These are phyloP conservation scores for Leavenworthia alabamica DNA, from an alignment of 345 rosid genomes.

Conservation along the genomic window DNA sequence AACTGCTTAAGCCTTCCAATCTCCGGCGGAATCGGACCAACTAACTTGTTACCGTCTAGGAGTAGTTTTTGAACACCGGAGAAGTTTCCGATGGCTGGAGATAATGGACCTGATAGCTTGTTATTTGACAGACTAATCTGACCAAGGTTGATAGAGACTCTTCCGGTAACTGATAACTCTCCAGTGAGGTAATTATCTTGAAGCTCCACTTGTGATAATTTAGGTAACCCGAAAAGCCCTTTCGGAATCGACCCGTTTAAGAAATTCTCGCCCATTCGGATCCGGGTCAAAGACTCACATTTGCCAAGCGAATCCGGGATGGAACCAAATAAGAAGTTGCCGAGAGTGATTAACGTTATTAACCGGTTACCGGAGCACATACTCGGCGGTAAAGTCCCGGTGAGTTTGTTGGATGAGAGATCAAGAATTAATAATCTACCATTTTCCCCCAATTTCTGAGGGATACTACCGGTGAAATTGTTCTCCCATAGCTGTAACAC, in stretches of 20 bases:
- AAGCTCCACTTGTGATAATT: conserved; percentile 61
- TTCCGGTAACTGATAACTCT: conserved; percentile 41
- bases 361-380: conserved; percentile 56
- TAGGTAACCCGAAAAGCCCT: conserved; percentile 62
- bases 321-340: conserved; percentile 65
- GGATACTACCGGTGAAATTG: conserved; percentile 69
- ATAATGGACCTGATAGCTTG: conserved; percentile 56
- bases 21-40: conserved; percentile 62
- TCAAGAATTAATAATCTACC: conserved; percentile 50
- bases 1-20: conserved; percentile 72
- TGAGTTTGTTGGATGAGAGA: conserved; percentile 72
- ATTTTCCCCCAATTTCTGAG: conserved; percentile 51
- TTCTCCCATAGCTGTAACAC: conserved; percentile 86
- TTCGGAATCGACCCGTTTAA: conserved; percentile 72
- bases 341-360: conserved; percentile 52
- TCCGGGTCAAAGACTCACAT: conserved; percentile 57
- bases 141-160: conserved; percentile 44
- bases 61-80: conserved; percentile 69
- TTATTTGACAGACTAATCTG: conserved; percentile 72
- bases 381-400: conserved; percentile 55
- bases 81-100: conserved; percentile 61
- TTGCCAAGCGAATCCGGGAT: conserved; percentile 62
- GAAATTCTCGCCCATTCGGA: conserved; percentile 76
- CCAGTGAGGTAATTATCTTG: conserved; percentile 60
- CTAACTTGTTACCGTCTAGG: conserved; percentile 69